Conservation (phyloP, 192 early-diverging fungal genomes). For the Coemansia sp. region DNA sequence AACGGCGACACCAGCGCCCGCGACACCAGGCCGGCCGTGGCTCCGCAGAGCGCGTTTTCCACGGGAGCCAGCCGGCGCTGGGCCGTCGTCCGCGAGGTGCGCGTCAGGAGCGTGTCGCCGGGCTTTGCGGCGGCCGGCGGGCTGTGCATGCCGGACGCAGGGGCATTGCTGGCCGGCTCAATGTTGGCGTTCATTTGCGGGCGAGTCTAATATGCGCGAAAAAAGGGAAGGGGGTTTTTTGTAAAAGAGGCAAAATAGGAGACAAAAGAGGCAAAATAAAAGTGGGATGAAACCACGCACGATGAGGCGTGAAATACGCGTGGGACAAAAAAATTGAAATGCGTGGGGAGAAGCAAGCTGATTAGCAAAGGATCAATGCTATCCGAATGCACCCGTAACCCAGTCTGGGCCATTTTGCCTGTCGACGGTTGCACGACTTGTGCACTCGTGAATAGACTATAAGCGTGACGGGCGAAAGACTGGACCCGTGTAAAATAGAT, state of each 20-base stretch:
- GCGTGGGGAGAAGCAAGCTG: too few relatives aligned
- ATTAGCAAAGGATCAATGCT: too few relatives aligned
- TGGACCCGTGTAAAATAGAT: background rate
- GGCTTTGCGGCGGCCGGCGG: background rate
- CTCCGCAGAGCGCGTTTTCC: conserved; percentile 44
- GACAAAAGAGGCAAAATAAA: background rate
- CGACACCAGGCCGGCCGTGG: conserved; percentile 42
- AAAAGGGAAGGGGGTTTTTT: background rate
- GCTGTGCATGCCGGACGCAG: background rate
- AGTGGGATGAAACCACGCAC: background rate
- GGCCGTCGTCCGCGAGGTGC: conserved; percentile 16
- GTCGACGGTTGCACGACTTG: too few relatives aligned
- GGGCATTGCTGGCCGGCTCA: background rate
- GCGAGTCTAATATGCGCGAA: too few relatives aligned
- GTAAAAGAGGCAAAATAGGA: background rate
- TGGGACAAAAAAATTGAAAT: too few relatives aligned
- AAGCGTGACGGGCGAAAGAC: background rate
- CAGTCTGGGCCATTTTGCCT: too few relatives aligned
- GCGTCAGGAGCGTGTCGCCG: conserved; percentile 19
- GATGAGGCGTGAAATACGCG: background rate
- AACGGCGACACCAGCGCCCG: conserved; percentile 86
- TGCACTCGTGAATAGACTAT: background rate
- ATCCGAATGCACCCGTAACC: too few relatives aligned
- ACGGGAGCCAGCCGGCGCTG: conserved; percentile 20
- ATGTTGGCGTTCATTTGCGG: conserved; percentile 2